Evolutionary conservation across 768 basidiomycete genomes (phyloP).

Genomic region (Auriscalpium microsporum): DNA sequence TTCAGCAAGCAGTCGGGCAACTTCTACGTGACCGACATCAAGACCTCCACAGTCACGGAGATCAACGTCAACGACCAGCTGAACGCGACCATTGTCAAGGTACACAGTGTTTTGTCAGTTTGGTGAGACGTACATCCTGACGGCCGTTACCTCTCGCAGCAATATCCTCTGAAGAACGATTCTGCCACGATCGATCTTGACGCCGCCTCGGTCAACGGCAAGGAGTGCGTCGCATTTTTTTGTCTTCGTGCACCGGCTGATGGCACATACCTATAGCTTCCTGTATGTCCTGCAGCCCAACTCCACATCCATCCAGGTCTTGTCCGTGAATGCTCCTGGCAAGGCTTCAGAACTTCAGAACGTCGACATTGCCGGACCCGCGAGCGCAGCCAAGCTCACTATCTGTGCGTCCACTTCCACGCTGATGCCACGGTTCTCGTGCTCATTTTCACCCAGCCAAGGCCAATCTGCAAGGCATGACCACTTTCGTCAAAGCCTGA

Average conservation of each 20-base stretch:
- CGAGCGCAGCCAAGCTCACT: constrained; percentile 24
- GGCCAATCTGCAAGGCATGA: constrained; percentile 31
- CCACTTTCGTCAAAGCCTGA: constrained; percentile 20
- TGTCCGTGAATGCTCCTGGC: constrained; percentile 32
- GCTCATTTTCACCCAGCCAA: constrained; percentile 15
- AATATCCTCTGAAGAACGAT: constrained; percentile 12
- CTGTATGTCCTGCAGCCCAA: constrained; percentile 33
- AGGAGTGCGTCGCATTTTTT: constrained; percentile 18
- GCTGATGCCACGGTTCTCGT: background rate
- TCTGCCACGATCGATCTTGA: constrained; percentile 23
- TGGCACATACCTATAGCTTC: constrained; percentile 24
- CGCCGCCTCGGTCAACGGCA: constrained; percentile 21
- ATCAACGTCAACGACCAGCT: constrained; percentile 38
- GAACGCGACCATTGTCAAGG: constrained; percentile 37
- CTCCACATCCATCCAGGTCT: constrained; percentile 31
- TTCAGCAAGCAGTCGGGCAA: constrained; percentile 24
- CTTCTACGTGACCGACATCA: constrained; percentile 25
- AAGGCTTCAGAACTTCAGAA: constrained; percentile 24
- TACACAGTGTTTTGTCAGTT: constrained; percentile 4
- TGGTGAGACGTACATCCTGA: background rate
- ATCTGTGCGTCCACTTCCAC: constrained; percentile 23
- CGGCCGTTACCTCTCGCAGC: constrained; percentile 4
- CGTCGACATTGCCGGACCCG: constrained; percentile 26
- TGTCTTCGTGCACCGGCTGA: background rate
- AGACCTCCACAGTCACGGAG: constrained; percentile 30